phyloP scores from a whole-genome alignment of 768 basidiomycete genomes.

The Naganishia antarctica region DNA sequence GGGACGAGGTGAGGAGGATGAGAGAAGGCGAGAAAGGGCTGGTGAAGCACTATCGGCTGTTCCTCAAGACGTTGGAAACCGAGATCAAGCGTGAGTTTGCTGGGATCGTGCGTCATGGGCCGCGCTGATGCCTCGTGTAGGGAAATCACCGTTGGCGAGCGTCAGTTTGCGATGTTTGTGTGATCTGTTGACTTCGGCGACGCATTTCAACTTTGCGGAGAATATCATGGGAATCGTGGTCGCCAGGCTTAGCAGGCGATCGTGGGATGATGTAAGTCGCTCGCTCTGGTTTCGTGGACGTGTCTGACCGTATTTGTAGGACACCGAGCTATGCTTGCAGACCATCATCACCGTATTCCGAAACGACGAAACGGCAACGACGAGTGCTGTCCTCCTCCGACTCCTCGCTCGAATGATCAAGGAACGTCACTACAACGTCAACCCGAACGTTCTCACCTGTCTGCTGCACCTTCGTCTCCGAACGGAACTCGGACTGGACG shows the following conservation, averaged over 20 bases:
- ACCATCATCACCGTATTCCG: constrained; percentile 77
- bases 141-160: constrained; percentile 52
- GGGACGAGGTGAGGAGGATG: constrained; percentile 81
- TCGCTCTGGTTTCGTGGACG: background rate
- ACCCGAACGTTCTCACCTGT: constrained; percentile 80
- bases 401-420: constrained; percentile 93
- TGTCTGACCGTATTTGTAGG: constrained; percentile 52
- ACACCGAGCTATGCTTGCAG: constrained; percentile 76
- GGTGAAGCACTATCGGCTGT: constrained; percentile 78
- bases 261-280: constrained; percentile 76
- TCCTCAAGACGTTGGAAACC: constrained; percentile 73
- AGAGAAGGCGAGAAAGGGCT: constrained; percentile 96
- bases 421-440: constrained; percentile 80
- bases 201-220: constrained; percentile 93
- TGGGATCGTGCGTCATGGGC: background rate
- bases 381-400: constrained; percentile 83
- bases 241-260: constrained; percentile 70
- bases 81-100: constrained; percentile 71
- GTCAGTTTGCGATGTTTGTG: constrained; percentile 80
- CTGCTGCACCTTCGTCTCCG: constrained; percentile 79
- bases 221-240: constrained; percentile 88
- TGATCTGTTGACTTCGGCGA: constrained; percentile 70
- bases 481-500: constrained; percentile 70
- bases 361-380: constrained; percentile 69
- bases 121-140: constrained; percentile 28